Percentiles rank a stretch among this genome's conserved stretches.
These are phyloP conservation scores for Kwoniella bestiolae DNA, from an alignment of 768 basidiomycete genomes.

Conservation along the genomic window DNA sequence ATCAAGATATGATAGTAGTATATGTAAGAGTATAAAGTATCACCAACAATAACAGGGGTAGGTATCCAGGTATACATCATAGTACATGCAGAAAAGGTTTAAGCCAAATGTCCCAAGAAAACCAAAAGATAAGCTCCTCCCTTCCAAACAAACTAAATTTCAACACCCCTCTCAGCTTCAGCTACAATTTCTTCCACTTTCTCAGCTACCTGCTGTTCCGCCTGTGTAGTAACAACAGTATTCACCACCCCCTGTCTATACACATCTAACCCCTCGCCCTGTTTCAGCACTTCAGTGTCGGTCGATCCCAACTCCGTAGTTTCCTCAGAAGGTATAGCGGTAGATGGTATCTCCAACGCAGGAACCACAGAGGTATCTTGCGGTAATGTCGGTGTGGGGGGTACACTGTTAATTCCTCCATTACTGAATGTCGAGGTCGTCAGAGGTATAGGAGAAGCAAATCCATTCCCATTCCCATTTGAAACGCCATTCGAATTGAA, in stretches of 20 bases:
- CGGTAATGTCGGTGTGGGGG: conserved; percentile 11
- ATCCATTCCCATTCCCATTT: conserved; percentile 21
- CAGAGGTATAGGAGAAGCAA: conserved; percentile 34
- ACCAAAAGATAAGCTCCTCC: neutral
- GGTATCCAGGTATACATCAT: neutral
- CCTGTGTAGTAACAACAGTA: conserved; percentile 24
- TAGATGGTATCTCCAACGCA: neutral
- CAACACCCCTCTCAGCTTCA: neutral
- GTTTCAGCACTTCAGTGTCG: neutral
- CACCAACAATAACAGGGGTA: no score
- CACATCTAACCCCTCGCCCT: conserved; percentile 28
- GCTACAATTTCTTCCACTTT: conserved; percentile 15
- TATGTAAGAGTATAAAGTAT: no score
- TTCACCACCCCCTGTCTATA: conserved; percentile 34
- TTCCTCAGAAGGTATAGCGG: neutral
- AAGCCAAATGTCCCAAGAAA: neutral
- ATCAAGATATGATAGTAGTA: neutral
- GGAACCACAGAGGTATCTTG: neutral
- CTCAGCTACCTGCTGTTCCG: conserved; percentile 27
- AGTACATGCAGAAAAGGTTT: neutral
- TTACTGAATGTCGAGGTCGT: conserved; percentile 25
- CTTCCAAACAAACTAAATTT: neutral
- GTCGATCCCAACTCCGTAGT: neutral
- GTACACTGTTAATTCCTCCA: conserved; percentile 2
- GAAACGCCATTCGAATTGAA: conserved; percentile 60